phyloP scores from a whole-genome alignment of 2,329 filamentous ascomycete genomes.

The Harringtonia lauricola region DNA sequence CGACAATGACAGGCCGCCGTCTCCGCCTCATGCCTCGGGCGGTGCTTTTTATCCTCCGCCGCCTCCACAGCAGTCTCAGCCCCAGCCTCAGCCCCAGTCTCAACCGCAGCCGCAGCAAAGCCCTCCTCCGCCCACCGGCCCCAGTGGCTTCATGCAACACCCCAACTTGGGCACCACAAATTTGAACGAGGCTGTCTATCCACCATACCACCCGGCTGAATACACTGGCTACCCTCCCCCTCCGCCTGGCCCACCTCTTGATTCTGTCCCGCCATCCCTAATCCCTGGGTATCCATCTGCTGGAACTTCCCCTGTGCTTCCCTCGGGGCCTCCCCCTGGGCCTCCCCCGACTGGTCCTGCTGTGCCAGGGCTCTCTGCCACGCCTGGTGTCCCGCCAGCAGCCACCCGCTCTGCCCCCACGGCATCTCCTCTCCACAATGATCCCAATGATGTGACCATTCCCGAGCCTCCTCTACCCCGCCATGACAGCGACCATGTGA shows the following conservation, averaged over 20 bases:
- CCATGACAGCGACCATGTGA: slow-evolving; percentile 12
- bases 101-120: no score
- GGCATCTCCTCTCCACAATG: no score
- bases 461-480: neutral
- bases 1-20: slow-evolving; percentile 24
- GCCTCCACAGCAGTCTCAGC: slow-evolving; percentile 4
- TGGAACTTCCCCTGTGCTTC: no score
- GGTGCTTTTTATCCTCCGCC: slow-evolving; percentile 34
- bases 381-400: neutral
- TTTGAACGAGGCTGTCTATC: slow-evolving; percentile 20
- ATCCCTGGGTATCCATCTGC: no score
- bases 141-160: slow-evolving; percentile 23
- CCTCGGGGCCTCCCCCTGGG: no score
- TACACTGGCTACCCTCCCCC: slow-evolving; percentile 25
- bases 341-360: neutral
- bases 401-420: neutral
- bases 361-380: no score
- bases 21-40: slow-evolving; percentile 39
- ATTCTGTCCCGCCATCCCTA: neutral
- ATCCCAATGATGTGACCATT: neutral
- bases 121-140: no score
- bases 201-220: slow-evolving; percentile 30
- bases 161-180: slow-evolving; percentile 22
- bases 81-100: no score
- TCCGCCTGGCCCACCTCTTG: neutral